Evolutionary conservation across 2,329 filamentous ascomycete genomes (phyloP).

Genomic region (Ophiocordyceps robertsii): DNA sequence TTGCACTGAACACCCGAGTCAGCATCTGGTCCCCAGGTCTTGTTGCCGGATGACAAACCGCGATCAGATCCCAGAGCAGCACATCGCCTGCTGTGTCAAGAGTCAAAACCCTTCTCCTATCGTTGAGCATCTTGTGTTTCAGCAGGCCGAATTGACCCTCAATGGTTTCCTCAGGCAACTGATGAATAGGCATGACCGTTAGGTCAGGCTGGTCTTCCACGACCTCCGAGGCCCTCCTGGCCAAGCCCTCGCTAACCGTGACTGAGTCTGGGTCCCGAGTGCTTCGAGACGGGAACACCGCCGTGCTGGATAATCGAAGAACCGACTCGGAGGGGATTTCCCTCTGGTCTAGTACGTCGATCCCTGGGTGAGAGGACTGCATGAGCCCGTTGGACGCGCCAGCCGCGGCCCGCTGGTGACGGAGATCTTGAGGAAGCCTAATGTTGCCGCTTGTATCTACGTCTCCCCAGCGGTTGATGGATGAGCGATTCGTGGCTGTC

Average conservation of each 20-base stretch:
- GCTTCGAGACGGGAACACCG: conserved; percentile 52
- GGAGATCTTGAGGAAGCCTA: conserved; percentile 44
- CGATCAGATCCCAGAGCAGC: conserved; percentile 83
- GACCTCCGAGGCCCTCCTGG: conserved; percentile 24
- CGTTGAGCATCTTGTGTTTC: conserved; percentile 85
- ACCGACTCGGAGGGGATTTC: conserved; percentile 68
- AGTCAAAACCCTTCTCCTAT: conserved; percentile 77
- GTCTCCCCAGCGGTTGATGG: conserved; percentile 83
- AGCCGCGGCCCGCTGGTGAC: conserved; percentile 33
- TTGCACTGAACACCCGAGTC: conserved; percentile 46
- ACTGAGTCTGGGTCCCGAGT: conserved; percentile 40
- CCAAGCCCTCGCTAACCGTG: conserved; percentile 28
- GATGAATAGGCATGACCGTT: conserved; percentile 46
- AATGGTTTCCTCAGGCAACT: conserved; percentile 65
- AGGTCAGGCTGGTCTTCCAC: conserved; percentile 14
- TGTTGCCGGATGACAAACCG: conserved; percentile 31
- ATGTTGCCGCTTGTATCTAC: conserved; percentile 67
- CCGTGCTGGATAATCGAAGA: conserved; percentile 72
- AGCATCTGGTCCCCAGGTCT: neutral
- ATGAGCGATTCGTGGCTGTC: conserved; percentile 82
- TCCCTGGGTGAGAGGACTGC: conserved; percentile 18
- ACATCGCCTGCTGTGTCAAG: conserved; percentile 93
- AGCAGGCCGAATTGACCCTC: conserved; percentile 92
- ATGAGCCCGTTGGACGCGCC: conserved; percentile 22
- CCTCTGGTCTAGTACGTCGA: conserved; percentile 30